These are phyloP conservation scores for Aspergillus vadensis DNA, from an alignment of 2,329 filamentous ascomycete genomes.

Conservation along the genomic window DNA sequence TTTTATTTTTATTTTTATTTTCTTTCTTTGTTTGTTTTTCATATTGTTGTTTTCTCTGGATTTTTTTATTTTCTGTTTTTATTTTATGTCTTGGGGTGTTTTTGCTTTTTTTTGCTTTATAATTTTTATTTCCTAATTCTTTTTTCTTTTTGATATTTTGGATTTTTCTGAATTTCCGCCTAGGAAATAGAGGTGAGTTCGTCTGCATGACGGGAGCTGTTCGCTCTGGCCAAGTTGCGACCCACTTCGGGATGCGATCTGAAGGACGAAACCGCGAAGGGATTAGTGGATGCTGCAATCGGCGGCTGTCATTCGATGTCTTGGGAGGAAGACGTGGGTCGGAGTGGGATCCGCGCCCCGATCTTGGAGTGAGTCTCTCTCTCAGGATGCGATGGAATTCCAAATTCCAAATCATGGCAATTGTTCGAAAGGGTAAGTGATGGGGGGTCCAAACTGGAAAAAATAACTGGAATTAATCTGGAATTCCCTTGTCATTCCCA, in stretches of 20 bases:
- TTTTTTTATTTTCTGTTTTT: too few relatives aligned
- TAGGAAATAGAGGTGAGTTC: conserved; percentile 11
- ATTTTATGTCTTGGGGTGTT: too few relatives aligned
- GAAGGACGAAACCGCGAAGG: background rate
- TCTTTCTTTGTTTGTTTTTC: too few relatives aligned
- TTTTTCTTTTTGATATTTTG: too few relatives aligned
- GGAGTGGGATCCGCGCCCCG: conserved; percentile 21
- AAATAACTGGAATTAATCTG: conserved; percentile 10
- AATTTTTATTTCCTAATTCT: too few relatives aligned
- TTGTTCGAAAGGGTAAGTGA: background rate
- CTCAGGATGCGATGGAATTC: too few relatives aligned
- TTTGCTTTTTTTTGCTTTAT: too few relatives aligned
- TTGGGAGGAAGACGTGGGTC: conserved; percentile 8
- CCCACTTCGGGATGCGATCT: conserved; percentile 21
- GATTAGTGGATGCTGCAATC: background rate
- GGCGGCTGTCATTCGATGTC: conserved; percentile 19
- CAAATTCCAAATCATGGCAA: conserved; percentile 22
- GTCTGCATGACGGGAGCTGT: conserved; percentile 22
- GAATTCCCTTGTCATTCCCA: too few relatives aligned
- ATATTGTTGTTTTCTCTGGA: too few relatives aligned
- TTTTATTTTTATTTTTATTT: too few relatives aligned
- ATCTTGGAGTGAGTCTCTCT: conserved; percentile 13
- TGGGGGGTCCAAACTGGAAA: too few relatives aligned
- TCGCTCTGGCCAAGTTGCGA: conserved; percentile 21
- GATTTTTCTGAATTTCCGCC: too few relatives aligned